These are phyloP conservation scores for Smallanthus sonchifolius DNA, from an alignment of 129 eudicot species.

Conservation along the genomic window DNA sequence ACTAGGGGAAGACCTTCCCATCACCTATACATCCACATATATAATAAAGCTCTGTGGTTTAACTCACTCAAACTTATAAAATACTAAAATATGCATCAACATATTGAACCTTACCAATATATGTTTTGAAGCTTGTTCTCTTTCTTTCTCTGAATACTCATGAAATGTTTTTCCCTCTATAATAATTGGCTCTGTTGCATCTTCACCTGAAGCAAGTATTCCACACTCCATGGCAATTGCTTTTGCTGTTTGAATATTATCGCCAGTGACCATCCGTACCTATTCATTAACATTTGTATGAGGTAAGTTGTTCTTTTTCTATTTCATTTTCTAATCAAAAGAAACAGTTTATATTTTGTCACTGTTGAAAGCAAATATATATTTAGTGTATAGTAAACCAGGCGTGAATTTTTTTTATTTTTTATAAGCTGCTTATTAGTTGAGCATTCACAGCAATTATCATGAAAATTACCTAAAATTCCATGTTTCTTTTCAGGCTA, in stretches of 20 bases:
- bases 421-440: neutral
- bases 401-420: neutral
- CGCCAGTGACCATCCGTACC: slow-evolving; percentile 99
- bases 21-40: slow-evolving; percentile 45
- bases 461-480: neutral
- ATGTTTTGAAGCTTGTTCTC: slow-evolving; percentile 56
- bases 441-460: neutral
- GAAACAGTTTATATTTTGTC: too few species aligned
- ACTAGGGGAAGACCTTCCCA: slow-evolving; percentile 98
- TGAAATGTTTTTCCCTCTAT: slow-evolving; percentile 85
- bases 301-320: too few species aligned
- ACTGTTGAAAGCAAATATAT: neutral
- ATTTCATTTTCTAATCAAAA: too few species aligned
- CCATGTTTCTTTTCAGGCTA: neutral
- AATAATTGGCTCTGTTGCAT: slow-evolving; percentile 45
- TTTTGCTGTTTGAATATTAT: slow-evolving; percentile 87
- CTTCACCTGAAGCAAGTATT: slow-evolving; percentile 56
- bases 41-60: neutral
- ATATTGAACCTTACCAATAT: slow-evolving; percentile 48
- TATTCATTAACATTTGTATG: slow-evolving; percentile 26
- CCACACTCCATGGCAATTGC: slow-evolving; percentile 95
- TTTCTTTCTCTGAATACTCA: slow-evolving; percentile 75
- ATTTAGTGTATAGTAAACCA: neutral
- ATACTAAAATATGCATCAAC: neutral
- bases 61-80: neutral